Percentiles rank a stretch among this genome's conserved stretches.
Conservation (phyloP, 2,329 filamentous ascomycete genomes). For the Fusarium gaditjirri region DNA sequence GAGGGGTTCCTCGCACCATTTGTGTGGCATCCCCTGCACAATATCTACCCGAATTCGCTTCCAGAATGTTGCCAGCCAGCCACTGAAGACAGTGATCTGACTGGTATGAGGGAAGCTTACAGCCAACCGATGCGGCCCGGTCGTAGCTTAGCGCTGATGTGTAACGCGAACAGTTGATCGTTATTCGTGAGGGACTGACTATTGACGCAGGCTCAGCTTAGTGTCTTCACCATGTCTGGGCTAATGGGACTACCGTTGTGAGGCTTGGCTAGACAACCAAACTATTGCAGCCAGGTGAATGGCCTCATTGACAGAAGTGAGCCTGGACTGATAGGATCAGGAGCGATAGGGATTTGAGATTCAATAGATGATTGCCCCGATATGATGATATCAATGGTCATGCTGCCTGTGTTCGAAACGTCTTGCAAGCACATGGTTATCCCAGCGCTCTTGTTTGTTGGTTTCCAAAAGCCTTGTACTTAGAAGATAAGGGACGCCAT, state of each 20-base stretch:
- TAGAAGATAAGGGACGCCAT: background rate
- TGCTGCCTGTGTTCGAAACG: rapidly evolving
- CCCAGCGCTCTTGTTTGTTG: rapidly evolving
- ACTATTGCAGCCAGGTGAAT: no score
- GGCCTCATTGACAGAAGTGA: background rate
- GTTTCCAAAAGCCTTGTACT: rapidly evolving
- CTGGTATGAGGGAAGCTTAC: background rate
- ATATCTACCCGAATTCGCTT: background rate
- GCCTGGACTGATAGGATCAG: background rate
- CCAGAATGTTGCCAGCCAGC: background rate
- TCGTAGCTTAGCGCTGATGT: background rate
- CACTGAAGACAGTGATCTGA: background rate
- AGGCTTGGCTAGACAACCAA: background rate
- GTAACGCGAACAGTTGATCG: background rate
- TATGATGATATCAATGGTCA: rapidly evolving
- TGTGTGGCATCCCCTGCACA: background rate
- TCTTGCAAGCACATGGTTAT: rapidly evolving
- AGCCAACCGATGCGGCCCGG: no score
- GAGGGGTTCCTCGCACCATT: background rate
- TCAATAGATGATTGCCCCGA: background rate
- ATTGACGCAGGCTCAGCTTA: background rate
- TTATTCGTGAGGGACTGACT: background rate
- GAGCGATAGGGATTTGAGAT: background rate
- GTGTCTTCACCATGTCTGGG: background rate
- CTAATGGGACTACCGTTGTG: background rate